phyloP scores from a whole-genome alignment of 495 filamentous ascomycete genomes.

The Oidiodendron maius region DNA sequence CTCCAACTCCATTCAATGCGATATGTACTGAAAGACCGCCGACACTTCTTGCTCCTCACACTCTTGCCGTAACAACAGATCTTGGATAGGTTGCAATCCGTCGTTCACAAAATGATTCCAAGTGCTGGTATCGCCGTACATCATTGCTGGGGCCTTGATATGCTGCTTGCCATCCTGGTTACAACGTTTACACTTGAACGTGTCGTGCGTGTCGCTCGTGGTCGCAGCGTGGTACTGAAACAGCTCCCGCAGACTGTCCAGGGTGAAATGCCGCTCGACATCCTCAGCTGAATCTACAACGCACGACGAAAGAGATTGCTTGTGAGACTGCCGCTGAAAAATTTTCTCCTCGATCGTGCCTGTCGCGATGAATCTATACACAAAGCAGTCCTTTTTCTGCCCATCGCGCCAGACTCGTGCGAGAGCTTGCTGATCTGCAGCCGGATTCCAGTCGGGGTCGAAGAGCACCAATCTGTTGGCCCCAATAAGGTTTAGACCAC shows the following conservation, averaged over 20 bases:
- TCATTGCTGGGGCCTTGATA: constrained; percentile 85
- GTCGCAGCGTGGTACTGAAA: constrained; percentile 88
- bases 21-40: constrained; percentile 98
- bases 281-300: constrained; percentile 98
- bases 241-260: constrained; percentile 82
- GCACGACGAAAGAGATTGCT: constrained; percentile 91
- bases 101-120: constrained; percentile 97
- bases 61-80: constrained; percentile 88
- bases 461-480: constrained; percentile 96
- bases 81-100: constrained; percentile 75
- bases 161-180: constrained; percentile 78
- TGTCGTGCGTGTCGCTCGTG: constrained; percentile 91
- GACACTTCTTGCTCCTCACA: constrained; percentile 72
- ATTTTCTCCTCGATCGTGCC: constrained; percentile 99
- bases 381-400: constrained; percentile 98
- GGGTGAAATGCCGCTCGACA: constrained; percentile 90
- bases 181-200: constrained; percentile 97
- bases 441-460: constrained; percentile 99
- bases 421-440: constrained; percentile 94
- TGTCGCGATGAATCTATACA: constrained; percentile 97
- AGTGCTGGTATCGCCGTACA: constrained; percentile 96
- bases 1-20: too few species aligned
- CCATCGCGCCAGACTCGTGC: constrained; percentile 98
- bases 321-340: constrained; percentile 97
- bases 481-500: constrained; percentile 94